Evolutionary conservation across 2,329 filamentous ascomycete genomes (phyloP), one percentile per base, ranked within the genome.

Genomic region (Cytospora piceicola): DNA sequence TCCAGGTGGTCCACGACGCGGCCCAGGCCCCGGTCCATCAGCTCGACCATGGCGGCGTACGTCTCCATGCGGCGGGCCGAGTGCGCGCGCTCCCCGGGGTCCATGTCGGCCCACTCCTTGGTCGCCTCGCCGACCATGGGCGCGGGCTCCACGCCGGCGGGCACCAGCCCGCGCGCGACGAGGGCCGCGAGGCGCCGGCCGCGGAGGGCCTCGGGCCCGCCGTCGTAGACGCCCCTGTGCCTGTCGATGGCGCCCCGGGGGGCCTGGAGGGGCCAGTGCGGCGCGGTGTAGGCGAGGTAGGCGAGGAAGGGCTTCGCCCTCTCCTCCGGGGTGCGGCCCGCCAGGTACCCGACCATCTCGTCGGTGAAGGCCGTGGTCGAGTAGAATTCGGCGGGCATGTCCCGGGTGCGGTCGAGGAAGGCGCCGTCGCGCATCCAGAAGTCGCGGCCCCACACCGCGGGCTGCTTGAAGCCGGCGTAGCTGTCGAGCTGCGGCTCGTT

Each of bases 31-130:
- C 73, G 72, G 70, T 89, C 87, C 61, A 88, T 88, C 57, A 78
- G 79, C 63, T 89, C 85, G 3, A 89, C 86, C 84, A 90, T 89
- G 14, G 79, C 87, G 0, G 87, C 86, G 67, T 84, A 89, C 6
- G 84, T 81, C 70, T 88, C 86, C 85, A 88, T 88, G 0, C 83
- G 81, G 27, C 76, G 80, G 68, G 73, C 80, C 6, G 83, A 85
- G 61, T 80, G 80, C 2, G 76, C 76, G 58, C 77, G 75, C 65
- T 82, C 81, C 27, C 83, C 79, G 1, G 78, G 74, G 1, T 75
- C 76, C 72, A 85, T 72, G 5, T 80, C 78, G 3, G 74, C 72
- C 83, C 83, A 85, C 27, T 79, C 73, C 68, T 79, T 79, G 3
- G 80, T 75, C 63, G 81, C 79, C 22, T 81, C 78, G 6, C 80